These are phyloP conservation scores for Hypoxylon intermedium DNA, from an alignment of 495 filamentous ascomycete genomes.

Conservation along the genomic window DNA sequence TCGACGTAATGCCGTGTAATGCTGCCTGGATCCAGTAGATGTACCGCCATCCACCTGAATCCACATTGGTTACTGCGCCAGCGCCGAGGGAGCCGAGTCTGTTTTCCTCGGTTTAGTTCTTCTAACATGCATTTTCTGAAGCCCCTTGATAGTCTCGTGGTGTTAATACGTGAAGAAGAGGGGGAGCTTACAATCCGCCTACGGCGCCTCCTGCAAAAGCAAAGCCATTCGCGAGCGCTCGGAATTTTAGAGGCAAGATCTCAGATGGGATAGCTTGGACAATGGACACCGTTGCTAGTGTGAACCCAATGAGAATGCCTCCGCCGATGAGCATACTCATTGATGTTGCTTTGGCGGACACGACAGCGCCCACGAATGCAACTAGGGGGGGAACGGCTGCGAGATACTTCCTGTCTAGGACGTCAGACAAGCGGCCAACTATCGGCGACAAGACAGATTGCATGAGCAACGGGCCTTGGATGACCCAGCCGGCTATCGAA, in stretches of 20 bases:
- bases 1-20: slow-evolving; percentile 54
- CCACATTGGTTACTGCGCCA: slow-evolving; percentile 58
- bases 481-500: slow-evolving; percentile 60
- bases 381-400: slow-evolving; percentile 58
- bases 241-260: slow-evolving; percentile 61
- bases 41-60: slow-evolving; percentile 57
- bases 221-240: slow-evolving; percentile 61
- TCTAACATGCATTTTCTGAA: no score
- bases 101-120: neutral
- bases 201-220: slow-evolving; percentile 55
- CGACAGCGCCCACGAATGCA: slow-evolving; percentile 58
- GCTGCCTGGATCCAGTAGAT: slow-evolving; percentile 68
- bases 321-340: slow-evolving; percentile 64
- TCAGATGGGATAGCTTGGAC: slow-evolving; percentile 63
- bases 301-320: slow-evolving; percentile 61
- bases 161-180: neutral
- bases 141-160: neutral
- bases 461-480: slow-evolving; percentile 63
- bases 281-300: slow-evolving; percentile 60
- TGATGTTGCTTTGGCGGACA: slow-evolving; percentile 61
- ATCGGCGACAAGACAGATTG: slow-evolving; percentile 62
- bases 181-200: slow-evolving; percentile 54
- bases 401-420: slow-evolving; percentile 60
- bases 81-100: slow-evolving; percentile 57
- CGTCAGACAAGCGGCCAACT: slow-evolving; percentile 62